Evolutionary conservation across 176 grass and related monocot genomes (phyloP).

Genomic region (Ensete glaucum): DNA sequence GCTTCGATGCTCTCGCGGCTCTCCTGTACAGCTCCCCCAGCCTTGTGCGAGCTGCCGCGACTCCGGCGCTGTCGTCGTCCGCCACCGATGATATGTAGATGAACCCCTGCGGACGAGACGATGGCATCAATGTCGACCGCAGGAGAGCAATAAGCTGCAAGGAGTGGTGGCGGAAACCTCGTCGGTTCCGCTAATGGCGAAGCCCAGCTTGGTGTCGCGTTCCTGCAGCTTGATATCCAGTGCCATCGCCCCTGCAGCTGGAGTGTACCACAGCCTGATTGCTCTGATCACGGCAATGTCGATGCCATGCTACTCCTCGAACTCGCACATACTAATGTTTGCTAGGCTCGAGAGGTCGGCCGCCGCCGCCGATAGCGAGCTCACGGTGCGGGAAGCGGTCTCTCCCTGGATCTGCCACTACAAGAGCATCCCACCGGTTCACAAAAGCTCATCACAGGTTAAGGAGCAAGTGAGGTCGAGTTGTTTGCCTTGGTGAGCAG

Average conservation of each 20-base stretch:
- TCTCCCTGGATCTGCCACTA: neutral
- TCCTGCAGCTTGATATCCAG: neutral
- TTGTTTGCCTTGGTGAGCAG: neutral
- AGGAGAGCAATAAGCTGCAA: too few relatives aligned
- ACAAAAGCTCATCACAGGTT: too few relatives aligned
- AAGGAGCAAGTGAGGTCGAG: too few relatives aligned
- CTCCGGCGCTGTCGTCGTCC: too few relatives aligned
- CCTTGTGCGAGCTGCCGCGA: too few relatives aligned
- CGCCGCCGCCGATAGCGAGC: neutral
- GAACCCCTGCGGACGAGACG: too few relatives aligned
- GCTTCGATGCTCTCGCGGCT: too few relatives aligned
- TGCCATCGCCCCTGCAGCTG: neutral
- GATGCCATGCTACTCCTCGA: neutral
- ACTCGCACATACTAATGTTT: neutral
- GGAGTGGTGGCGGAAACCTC: neutral
- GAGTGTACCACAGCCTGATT: neutral
- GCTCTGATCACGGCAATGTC: neutral
- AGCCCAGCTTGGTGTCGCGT: neutral
- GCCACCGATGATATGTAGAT: too few relatives aligned
- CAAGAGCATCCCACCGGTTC: neutral
- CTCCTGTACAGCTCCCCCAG: too few relatives aligned
- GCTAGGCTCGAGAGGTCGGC: neutral
- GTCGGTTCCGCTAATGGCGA: neutral
- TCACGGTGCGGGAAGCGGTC: neutral
- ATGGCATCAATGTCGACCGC: too few relatives aligned